phyloP scores from a whole-genome alignment of 768 basidiomycete genomes.

The Kwoniella sp. region DNA sequence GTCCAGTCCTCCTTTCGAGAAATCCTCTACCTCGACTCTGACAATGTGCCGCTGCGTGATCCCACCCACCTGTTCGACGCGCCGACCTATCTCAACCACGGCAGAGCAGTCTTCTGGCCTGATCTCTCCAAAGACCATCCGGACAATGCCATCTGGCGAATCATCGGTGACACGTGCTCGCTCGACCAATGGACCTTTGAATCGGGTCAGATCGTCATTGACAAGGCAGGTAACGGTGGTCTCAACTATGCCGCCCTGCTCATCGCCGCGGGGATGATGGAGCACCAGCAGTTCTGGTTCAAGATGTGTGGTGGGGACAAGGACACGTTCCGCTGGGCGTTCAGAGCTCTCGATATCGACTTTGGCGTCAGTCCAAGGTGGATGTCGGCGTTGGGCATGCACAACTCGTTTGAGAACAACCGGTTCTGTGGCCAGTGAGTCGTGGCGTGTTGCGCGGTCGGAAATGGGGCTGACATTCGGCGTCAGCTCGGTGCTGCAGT shows the following conservation, averaged over 20 bases:
- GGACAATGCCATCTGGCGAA: constrained; percentile 53
- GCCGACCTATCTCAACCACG: constrained; percentile 37
- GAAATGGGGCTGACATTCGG: neutral
- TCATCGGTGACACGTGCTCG: constrained; percentile 48
- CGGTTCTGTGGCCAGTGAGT: constrained; percentile 51
- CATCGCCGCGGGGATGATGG: constrained; percentile 50
- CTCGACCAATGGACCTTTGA: constrained; percentile 52
- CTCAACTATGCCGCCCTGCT: constrained; percentile 52
- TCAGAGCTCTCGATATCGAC: constrained; percentile 47
- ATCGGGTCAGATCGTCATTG: constrained; percentile 51
- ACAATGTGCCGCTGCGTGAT: constrained; percentile 51
- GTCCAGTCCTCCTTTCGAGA: constrained; percentile 46
- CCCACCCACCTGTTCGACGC: constrained; percentile 51
- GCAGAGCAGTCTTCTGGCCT: constrained; percentile 53
- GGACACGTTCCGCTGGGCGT: constrained; percentile 52
- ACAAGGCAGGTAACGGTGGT: constrained; percentile 52
- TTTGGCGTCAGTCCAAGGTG: constrained; percentile 49
- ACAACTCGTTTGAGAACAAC: constrained; percentile 31
- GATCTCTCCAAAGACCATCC: constrained; percentile 53
- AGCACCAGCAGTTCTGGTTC: constrained; percentile 53
- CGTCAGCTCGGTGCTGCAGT: constrained; percentile 46
- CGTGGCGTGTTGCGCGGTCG: neutral
- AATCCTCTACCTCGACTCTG: constrained; percentile 26
- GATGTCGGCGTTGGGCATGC: constrained; percentile 44
- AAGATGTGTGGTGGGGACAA: constrained; percentile 51